phyloP scores from a whole-genome alignment of 306 rosid species.

The Begonia peltatifolia region DNA sequence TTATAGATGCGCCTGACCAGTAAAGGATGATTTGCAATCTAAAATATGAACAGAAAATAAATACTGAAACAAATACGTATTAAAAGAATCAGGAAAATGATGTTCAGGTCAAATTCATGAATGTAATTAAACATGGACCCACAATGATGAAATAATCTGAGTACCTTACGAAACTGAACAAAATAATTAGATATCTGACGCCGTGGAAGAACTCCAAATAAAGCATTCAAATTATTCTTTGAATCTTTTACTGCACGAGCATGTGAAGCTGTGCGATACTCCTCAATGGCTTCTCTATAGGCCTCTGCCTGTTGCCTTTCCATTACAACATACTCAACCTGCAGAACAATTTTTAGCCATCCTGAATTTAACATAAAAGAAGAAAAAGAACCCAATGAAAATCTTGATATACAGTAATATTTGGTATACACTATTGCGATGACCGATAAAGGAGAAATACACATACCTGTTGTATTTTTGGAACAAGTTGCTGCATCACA shows the following conservation, averaged over 20 bases:
- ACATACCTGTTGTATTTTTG: conserved; percentile 65
- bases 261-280: conserved; percentile 72
- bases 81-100: too few species aligned
- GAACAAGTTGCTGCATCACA: conserved; percentile 98
- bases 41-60: conserved; percentile 10
- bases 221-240: conserved; percentile 21
- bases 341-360: conserved; percentile 20
- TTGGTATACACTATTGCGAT: too few species aligned
- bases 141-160: neutral
- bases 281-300: conserved; percentile 83
- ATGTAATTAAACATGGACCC: too few species aligned
- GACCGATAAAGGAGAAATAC: neutral
- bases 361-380: neutral
- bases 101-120: too few species aligned
- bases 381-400: conserved; percentile 3
- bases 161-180: conserved; percentile 95
- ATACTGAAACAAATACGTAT: too few species aligned
- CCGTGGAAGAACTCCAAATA: conserved; percentile 42
- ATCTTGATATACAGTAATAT: too few species aligned
- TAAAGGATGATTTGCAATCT: conserved; percentile 98
- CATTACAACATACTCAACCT: conserved; percentile 86
- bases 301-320: conserved; percentile 63
- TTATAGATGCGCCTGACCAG: conserved; percentile 74
- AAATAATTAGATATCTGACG: conserved; percentile 88
- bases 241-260: conserved; percentile 51